phyloP scores from a whole-genome alignment of 2,329 filamentous ascomycete species.

The Bipolaris victoriae region DNA sequence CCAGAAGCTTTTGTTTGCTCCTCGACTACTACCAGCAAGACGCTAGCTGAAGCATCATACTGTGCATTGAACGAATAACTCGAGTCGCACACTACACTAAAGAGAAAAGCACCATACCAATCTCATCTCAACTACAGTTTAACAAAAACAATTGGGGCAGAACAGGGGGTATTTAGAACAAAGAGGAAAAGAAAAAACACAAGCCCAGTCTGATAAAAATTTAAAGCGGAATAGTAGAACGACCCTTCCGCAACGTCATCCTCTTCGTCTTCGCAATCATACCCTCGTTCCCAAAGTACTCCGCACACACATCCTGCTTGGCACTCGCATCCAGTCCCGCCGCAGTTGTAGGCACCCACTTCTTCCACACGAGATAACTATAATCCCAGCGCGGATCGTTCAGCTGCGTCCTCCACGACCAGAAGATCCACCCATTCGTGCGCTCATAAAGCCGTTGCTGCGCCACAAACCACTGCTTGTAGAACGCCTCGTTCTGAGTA shows the following conservation, averaged over 20 bases:
- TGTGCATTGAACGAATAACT: too few species aligned
- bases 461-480: conserved; percentile 63
- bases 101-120: too few species aligned
- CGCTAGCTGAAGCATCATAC: too few species aligned
- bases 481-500: conserved; percentile 55
- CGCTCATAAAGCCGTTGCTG: conserved; percentile 63
- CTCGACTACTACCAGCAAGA: too few species aligned
- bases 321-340: conserved; percentile 10
- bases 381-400: conserved; percentile 61
- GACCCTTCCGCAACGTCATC: neutral
- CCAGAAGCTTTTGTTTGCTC: too few species aligned
- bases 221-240: too few species aligned
- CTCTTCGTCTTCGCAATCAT: conserved; percentile 5
- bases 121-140: too few species aligned
- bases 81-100: too few species aligned
- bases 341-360: conserved; percentile 11
- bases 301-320: conserved; percentile 4
- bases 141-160: too few species aligned
- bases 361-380: conserved; percentile 24
- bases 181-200: neutral
- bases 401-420: conserved; percentile 64
- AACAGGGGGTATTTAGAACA: neutral
- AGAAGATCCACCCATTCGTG: conserved; percentile 64
- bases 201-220: too few species aligned
- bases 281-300: conserved; percentile 7